Evolutionary conservation across 176 grass and related monocot genomes (phyloP).

Genomic region (Miscanthus lutarioriparius): DNA sequence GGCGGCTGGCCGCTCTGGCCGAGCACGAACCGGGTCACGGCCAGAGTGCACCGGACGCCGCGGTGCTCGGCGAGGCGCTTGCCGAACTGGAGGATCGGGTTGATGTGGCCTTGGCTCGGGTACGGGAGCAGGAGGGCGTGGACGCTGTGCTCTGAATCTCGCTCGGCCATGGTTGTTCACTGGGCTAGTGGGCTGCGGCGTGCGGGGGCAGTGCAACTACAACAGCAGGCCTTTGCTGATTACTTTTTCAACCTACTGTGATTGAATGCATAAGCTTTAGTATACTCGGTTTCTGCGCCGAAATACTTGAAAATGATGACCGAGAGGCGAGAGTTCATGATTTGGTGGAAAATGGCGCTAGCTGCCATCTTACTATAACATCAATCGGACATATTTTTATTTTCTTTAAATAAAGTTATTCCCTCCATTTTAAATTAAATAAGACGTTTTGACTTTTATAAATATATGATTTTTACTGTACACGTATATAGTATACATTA

Average conservation of each 20-base stretch:
- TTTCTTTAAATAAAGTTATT: no score
- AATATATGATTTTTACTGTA: no score
- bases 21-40: conserved; percentile 49
- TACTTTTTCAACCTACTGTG: background rate
- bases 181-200: background rate
- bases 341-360: no score
- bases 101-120: conserved; percentile 78
- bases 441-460: no score
- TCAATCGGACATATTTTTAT: no score
- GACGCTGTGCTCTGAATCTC: background rate
- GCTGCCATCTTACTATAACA: no score
- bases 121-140: conserved; percentile 58
- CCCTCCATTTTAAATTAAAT: no score
- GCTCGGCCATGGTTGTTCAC: background rate
- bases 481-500: no score
- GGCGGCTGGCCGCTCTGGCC: conserved; percentile 8
- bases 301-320: no score
- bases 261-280: no score
- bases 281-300: background rate
- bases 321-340: no score
- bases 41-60: conserved; percentile 53
- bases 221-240: background rate
- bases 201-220: background rate
- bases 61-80: conserved; percentile 47
- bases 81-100: conserved; percentile 70